Conservation (phyloP, 192 early-diverging fungal species). For the Allomyces macrogynus region DNA sequence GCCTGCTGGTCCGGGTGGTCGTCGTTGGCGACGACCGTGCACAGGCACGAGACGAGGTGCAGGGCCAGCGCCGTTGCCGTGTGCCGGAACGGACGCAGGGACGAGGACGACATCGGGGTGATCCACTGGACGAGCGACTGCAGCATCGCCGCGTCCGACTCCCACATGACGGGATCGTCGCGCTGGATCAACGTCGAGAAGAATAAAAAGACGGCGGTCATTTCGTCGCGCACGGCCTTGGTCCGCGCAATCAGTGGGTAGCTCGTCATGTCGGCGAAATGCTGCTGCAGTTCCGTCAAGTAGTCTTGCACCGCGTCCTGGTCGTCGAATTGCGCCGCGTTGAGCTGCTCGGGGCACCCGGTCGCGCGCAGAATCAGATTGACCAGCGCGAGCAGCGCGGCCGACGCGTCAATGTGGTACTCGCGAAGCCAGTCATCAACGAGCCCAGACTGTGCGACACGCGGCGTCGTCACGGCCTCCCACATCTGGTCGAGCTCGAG, state of each 20-base stretch:
- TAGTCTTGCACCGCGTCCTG: conserved; percentile 30
- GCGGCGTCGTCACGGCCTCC: neutral
- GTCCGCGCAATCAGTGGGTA: conserved; percentile 10
- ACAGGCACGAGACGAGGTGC: conserved; percentile 40
- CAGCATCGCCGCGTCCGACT: conserved; percentile 25
- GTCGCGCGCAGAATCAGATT: conserved; percentile 13
- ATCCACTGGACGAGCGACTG: conserved; percentile 44
- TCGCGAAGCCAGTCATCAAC: neutral
- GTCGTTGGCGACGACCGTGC: conserved; percentile 5
- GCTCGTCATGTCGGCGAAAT: neutral
- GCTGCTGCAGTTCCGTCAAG: conserved; percentile 32
- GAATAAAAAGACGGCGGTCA: conserved; percentile 52
- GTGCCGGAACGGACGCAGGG: conserved; percentile 77
- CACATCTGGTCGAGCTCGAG: neutral
- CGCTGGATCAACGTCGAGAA: conserved; percentile 29
- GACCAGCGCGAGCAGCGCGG: neutral
- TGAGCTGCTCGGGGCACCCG: conserved; percentile 30
- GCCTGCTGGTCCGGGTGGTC: neutral
- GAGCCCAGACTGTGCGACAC: neutral
- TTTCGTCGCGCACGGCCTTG: conserved; percentile 37
- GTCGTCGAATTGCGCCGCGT: conserved; percentile 19
- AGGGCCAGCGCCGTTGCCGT: conserved; percentile 58
- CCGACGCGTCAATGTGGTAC: neutral
- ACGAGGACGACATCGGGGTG: conserved; percentile 44
- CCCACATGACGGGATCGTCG: conserved; percentile 36